phyloP scores from a whole-genome alignment of 345 rosid species.

The Rhodomyrtus tomentosa region DNA sequence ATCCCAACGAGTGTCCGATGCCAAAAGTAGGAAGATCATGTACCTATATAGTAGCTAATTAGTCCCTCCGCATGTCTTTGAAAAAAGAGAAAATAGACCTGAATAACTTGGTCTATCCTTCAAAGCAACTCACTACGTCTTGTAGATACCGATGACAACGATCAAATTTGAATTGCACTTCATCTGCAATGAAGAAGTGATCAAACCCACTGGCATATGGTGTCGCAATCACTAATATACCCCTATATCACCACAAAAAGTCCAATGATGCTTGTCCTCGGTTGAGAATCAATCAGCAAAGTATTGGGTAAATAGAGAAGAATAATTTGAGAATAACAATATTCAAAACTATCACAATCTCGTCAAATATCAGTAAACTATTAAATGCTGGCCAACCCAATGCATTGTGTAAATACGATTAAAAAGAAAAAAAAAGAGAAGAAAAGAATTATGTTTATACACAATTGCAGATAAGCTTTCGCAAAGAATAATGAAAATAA shows the following conservation, averaged over 20 bases:
- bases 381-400: not conserved
- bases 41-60: slow-evolving; percentile 25
- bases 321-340: not conserved
- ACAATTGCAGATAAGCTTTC: not conserved
- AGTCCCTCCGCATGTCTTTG: not conserved
- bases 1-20: slow-evolving; percentile 90
- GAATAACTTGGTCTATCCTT: not conserved
- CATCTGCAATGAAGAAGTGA: slow-evolving; percentile 90
- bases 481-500: not conserved
- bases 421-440: not conserved
- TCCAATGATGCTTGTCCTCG: not conserved
- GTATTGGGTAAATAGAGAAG: not conserved
- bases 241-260: slow-evolving; percentile 40
- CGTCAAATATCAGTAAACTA: not conserved
- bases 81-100: not conserved
- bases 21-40: slow-evolving; percentile 89
- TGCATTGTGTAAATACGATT: not conserved
- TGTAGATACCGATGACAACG: slow-evolving; percentile 66
- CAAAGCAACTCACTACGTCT: slow-evolving; percentile 48
- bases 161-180: slow-evolving; percentile 90
- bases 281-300: not conserved
- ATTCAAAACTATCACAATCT: not conserved
- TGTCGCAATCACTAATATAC: slow-evolving; percentile 85
- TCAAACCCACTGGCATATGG: slow-evolving; percentile 98
- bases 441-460: not conserved